Evolutionary conservation across 352 stramenopile genomes (phyloP).

Genomic region (Globisporangium parvum): DNA sequence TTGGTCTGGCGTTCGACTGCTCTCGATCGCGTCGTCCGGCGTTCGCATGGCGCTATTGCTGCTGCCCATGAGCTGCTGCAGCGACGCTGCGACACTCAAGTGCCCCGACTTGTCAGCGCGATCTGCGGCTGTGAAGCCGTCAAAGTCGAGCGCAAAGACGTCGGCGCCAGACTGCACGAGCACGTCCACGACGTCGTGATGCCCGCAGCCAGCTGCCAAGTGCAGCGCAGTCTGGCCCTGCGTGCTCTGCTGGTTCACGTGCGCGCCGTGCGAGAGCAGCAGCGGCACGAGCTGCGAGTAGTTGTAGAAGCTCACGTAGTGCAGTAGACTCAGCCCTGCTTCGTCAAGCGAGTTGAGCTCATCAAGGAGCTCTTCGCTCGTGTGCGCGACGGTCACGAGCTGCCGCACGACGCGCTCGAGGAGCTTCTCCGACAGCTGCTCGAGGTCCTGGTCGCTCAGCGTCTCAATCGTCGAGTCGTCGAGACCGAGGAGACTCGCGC

Average conservation of each 20-base stretch:
- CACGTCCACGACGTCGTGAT: slow-evolving; percentile 58
- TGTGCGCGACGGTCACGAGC: slow-evolving; percentile 73
- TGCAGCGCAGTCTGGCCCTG: slow-evolving; percentile 82
- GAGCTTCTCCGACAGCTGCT: slow-evolving; percentile 70
- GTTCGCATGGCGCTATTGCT: neutral
- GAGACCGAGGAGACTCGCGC: slow-evolving; percentile 5
- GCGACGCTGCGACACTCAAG: slow-evolving; percentile 29
- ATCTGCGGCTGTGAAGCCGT: slow-evolving; percentile 64
- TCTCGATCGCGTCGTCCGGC: neutral
- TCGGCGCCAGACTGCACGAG: slow-evolving; percentile 59
- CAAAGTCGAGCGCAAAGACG: slow-evolving; percentile 57
- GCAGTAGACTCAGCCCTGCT: slow-evolving; percentile 78
- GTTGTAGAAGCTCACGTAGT: slow-evolving; percentile 89
- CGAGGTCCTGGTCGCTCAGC: slow-evolving; percentile 74
- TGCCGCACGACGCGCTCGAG: slow-evolving; percentile 81
- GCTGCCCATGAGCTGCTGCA: slow-evolving; percentile 38
- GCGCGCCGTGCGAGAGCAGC: slow-evolving; percentile 71
- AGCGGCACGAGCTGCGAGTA: slow-evolving; percentile 74
- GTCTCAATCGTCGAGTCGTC: slow-evolving; percentile 75
- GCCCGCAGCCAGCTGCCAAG: slow-evolving; percentile 70
- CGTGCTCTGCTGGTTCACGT: slow-evolving; percentile 82
- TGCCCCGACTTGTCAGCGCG: slow-evolving; percentile 76
- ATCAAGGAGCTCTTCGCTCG: slow-evolving; percentile 73
- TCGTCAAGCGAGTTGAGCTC: slow-evolving; percentile 87
- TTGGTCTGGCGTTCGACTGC: neutral